These are phyloP conservation scores for Thinopyrum elongatum DNA, from an alignment of 176 grass and related monocot genomes.

Conservation along the genomic window DNA sequence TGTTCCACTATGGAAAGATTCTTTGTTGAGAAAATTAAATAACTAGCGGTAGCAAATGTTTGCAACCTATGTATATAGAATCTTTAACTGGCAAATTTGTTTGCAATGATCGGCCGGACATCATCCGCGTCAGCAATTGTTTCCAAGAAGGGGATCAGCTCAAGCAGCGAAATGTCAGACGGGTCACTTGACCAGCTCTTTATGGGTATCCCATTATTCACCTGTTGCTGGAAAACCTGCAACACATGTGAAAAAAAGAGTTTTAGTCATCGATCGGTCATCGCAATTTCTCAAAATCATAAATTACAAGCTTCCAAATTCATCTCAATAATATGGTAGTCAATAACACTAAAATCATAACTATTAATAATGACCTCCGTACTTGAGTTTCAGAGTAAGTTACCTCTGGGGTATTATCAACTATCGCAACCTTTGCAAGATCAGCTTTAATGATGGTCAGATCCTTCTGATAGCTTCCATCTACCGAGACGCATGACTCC, in stretches of 20 bases:
- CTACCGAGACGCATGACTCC: constrained; percentile 65
- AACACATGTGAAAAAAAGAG: not conserved
- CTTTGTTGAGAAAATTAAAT: not conserved
- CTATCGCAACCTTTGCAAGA: constrained; percentile 70
- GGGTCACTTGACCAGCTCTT: not conserved
- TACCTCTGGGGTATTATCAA: constrained; percentile 91
- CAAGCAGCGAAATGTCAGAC: not conserved
- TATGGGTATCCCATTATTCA: not conserved
- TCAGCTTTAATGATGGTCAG: constrained; percentile 66
- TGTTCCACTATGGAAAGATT: not conserved
- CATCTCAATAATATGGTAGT: not conserved
- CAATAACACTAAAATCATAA: not conserved
- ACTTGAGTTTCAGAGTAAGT: not conserved
- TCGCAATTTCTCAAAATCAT: not conserved
- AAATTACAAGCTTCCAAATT: not conserved
- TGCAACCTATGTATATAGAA: not conserved
- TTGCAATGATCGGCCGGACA: not conserved
- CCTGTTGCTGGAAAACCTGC: not conserved
- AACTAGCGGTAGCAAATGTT: not conserved
- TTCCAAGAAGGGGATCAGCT: not conserved
- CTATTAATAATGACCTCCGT: not conserved
- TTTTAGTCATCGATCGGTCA: not conserved
- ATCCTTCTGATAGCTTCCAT: constrained; percentile 76
- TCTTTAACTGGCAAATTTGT: not conserved
- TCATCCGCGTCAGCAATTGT: not conserved